Conservation (phyloP, 768 basidiomycete species). For the Collybia nuda region DNA sequence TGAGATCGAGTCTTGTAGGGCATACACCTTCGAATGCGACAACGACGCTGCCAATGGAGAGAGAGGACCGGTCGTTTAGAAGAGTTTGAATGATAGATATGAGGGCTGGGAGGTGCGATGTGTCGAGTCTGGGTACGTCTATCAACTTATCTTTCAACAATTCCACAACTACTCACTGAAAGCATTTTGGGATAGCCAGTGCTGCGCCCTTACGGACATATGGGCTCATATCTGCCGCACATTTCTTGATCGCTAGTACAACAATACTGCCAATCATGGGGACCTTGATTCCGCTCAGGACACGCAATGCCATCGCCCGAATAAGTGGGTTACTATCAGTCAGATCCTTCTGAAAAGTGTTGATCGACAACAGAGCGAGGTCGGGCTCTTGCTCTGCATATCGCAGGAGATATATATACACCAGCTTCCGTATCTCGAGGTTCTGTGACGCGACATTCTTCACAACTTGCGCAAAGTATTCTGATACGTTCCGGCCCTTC, state of each 20-base stretch:
- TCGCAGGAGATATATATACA: conserved; percentile 95
- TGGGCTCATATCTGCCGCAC: conserved; percentile 87
- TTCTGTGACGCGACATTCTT: conserved; percentile 94
- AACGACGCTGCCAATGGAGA: conserved; percentile 84
- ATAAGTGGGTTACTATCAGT: conserved; percentile 91
- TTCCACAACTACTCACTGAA: conserved; percentile 43
- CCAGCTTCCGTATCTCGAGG: conserved; percentile 93
- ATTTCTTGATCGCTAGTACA: conserved; percentile 88
- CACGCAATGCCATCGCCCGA: conserved; percentile 92
- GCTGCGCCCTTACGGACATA: conserved; percentile 95
- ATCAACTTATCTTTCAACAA: not conserved
- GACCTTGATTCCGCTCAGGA: conserved; percentile 89
- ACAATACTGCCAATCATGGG: conserved; percentile 86
- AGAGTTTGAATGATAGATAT: conserved; percentile 64
- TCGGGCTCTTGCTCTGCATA: conserved; percentile 95
- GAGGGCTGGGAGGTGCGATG: conserved; percentile 68
- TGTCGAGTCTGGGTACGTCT: conserved; percentile 59
- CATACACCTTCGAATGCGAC: conserved; percentile 88
- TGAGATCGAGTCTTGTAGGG: conserved; percentile 80
- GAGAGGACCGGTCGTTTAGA: conserved; percentile 75
- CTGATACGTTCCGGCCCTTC: conserved; percentile 87
- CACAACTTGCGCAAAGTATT: conserved; percentile 95
- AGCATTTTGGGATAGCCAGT: conserved; percentile 84
- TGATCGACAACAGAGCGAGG: conserved; percentile 92
- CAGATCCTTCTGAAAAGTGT: conserved; percentile 97